Evolutionary conservation across 1,139 yeast genomes (phyloP), one percentile per base, ranked within the genome.

Genomic region (Protomyces arabidopsidicola): DNA sequence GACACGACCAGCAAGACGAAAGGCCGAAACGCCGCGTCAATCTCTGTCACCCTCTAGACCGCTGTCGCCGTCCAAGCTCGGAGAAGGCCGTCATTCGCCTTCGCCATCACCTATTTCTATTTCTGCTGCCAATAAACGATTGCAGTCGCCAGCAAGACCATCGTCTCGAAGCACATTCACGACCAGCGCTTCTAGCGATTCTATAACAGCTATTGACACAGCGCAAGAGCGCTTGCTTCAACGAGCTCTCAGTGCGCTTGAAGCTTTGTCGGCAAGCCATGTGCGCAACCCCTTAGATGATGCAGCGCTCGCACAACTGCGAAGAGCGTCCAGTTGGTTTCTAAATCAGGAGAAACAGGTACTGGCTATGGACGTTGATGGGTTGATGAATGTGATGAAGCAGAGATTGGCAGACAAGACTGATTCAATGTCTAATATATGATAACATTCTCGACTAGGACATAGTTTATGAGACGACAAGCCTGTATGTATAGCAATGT

Each of bases 11-110:
- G 31, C 50, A 3, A 16, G 53, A 16, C 51, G 62, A 5, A 51
- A 54, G 18, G 34, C 52, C 2, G 53, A 51, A 14, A 27, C 53
- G 4, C 55, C 62, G 4, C 39, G 56, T 2, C 14, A 27, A 6
- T 16, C 24, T 2, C 31, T n/a, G 10, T 27, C 62, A 5, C 52
- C 56, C 5, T 31, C 27, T 6, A 20, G 56, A 34, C 45, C 56
- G 8, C 53, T 58, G 18, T 58, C 62, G n/a, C 62, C 62, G 3
- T 58, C 62, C 18, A 58, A 58, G 20, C 53, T 58, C 16, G 52
- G 56, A 2, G 31, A 27, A 3, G 35, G 34, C n/a, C 9, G 16
- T 10, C 34, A 22, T 10, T 14, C 53, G n/a, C 36, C 34, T 9
- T 50, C 53, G 34, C 22, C 36, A 4, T 14, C n/a, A 24, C 22